These are phyloP conservation scores for Podila minutissima DNA, from an alignment of 192 early-diverging fungal species.

Conservation along the genomic window DNA sequence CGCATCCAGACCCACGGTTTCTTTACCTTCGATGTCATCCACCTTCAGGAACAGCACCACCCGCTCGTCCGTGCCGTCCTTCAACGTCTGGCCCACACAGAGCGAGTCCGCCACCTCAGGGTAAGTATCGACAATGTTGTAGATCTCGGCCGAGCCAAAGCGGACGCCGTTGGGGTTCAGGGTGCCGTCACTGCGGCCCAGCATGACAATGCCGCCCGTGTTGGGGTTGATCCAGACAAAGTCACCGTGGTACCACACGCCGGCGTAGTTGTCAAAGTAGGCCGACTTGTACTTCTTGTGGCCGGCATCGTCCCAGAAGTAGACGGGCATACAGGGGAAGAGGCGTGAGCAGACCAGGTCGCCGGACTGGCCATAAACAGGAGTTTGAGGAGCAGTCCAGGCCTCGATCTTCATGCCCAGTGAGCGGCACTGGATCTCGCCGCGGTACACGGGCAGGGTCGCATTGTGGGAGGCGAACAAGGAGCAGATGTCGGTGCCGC, in stretches of 20 bases:
- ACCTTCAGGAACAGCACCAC: conserved; percentile 94
- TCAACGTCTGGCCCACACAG: conserved; percentile 88
- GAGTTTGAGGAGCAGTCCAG: conserved; percentile 74
- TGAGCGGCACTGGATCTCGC: conserved; percentile 93
- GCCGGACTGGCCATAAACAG: conserved; percentile 78
- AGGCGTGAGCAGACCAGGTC: conserved; percentile 93
- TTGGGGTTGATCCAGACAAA: conserved; percentile 86
- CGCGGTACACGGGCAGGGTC: conserved; percentile 90
- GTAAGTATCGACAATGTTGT: conserved; percentile 91
- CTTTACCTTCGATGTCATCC: conserved; percentile 70
- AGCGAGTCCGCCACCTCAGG: conserved; percentile 85
- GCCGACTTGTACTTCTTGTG: conserved; percentile 82
- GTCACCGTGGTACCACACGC: conserved; percentile 98
- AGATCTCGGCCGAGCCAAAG: conserved; percentile 94
- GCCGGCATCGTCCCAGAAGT: conserved; percentile 85
- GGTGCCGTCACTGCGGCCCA: conserved; percentile 92
- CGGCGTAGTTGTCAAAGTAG: conserved; percentile 87
- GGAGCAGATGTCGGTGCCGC: conserved; percentile 98
- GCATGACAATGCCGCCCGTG: conserved; percentile 94
- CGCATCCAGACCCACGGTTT: conserved; percentile 69
- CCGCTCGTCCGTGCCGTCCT: conserved; percentile 83
- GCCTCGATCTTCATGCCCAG: conserved; percentile 97
- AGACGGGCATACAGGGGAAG: conserved; percentile 98
- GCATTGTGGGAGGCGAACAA: conserved; percentile 94
- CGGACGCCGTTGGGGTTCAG: conserved; percentile 93